Evolutionary conservation across 768 basidiomycete species (phyloP).

Genomic region (Piloderma croceum): DNA sequence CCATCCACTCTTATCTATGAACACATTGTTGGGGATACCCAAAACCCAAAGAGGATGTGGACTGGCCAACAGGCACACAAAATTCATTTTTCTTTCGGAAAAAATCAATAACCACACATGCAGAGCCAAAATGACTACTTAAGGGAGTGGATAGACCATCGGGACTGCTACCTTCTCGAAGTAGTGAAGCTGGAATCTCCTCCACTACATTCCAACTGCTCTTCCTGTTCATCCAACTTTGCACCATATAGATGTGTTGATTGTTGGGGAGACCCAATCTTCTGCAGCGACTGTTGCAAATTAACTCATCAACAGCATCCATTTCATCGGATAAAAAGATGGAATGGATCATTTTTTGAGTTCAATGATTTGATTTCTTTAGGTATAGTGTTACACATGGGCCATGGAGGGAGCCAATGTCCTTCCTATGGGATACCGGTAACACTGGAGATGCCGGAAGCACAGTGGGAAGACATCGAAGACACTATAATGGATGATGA

Average conservation of each 20-base stretch:
- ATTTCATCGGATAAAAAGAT: constrained; percentile 16
- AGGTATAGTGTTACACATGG: constrained; percentile 15
- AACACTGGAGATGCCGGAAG: too few species aligned
- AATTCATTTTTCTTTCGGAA: too few species aligned
- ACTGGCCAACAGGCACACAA: too few species aligned
- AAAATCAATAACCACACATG: too few species aligned
- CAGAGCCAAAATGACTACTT: background rate
- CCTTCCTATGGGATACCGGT: constrained; percentile 6
- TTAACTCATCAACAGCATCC: background rate
- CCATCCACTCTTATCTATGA: too few species aligned
- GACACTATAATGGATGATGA: too few species aligned
- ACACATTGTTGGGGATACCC: too few species aligned
- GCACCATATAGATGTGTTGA: background rate
- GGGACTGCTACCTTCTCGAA: background rate
- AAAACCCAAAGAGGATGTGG: too few species aligned
- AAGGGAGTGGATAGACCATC: background rate
- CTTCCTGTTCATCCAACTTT: background rate
- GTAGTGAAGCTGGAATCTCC: background rate
- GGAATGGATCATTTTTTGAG: constrained; percentile 16
- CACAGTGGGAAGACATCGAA: background rate
- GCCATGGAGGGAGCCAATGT: constrained; percentile 17
- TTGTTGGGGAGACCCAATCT: background rate
- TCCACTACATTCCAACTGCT: background rate
- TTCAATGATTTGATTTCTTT: constrained; percentile 13
- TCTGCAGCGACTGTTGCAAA: background rate